Evolutionary conservation across 2,329 filamentous ascomycete species (phyloP).

Genomic region (Aspergillus neotritici): DNA sequence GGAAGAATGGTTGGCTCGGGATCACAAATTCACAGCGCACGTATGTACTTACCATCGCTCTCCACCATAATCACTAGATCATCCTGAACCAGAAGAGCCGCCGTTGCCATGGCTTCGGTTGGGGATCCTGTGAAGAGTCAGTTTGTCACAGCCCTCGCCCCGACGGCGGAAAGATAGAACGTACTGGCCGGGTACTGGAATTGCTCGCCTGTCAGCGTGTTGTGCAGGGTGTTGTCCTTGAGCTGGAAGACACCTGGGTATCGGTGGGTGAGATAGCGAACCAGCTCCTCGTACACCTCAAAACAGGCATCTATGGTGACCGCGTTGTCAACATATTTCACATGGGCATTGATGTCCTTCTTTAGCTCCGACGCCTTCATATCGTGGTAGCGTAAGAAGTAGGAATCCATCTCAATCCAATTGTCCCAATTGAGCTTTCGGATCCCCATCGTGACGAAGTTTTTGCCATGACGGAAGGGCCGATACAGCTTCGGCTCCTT

Average conservation of each 20-base stretch:
- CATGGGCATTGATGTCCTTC: conserved; percentile 9
- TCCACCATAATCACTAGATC: conserved; percentile 7
- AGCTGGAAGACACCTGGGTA: conserved; percentile 6
- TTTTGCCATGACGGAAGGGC: conserved; percentile 12
- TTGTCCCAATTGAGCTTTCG: conserved; percentile 13
- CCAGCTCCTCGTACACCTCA: conserved; percentile 2
- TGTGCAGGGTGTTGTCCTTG: conserved; percentile 3
- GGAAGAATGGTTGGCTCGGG: too few relatives aligned
- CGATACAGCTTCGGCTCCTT: conserved; percentile 10
- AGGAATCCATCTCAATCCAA: conserved; percentile 15
- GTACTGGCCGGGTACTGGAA: neutral
- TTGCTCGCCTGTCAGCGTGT: neutral
- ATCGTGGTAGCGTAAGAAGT: conserved; percentile 13
- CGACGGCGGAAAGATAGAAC: too few relatives aligned
- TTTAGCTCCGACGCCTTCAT: conserved; percentile 10
- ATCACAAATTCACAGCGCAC: too few relatives aligned
- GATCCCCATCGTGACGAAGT: conserved; percentile 14
- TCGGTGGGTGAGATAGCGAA: conserved; percentile 7
- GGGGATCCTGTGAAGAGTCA: too few relatives aligned
- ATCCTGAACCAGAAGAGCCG: conserved; percentile 6
- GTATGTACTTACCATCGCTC: neutral
- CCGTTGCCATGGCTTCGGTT: conserved; percentile 3
- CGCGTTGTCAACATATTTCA: conserved; percentile 12
- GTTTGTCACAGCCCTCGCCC: too few relatives aligned
- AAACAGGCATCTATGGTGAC: conserved; percentile 11